These are phyloP conservation scores for Typha latifolia DNA, from an alignment of 176 grass and related monocot species.

Conservation along the genomic window DNA sequence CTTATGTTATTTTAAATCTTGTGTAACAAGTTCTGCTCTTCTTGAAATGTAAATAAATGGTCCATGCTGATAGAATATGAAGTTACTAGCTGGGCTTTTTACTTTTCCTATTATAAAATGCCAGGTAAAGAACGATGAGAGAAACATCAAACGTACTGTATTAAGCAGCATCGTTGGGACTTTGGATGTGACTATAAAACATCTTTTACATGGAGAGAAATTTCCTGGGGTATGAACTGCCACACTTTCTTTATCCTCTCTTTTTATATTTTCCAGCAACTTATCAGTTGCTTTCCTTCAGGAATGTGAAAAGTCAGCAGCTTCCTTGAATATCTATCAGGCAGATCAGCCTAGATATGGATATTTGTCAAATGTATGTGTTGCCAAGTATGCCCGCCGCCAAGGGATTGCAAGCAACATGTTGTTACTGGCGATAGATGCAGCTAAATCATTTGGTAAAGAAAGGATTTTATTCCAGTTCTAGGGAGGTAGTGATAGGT, in stretches of 20 bases:
- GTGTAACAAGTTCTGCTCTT: not conserved
- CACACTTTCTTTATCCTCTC: not conserved
- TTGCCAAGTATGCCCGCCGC: conserved; percentile 59
- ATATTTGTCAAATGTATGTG: conserved; percentile 62
- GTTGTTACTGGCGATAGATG: conserved; percentile 56
- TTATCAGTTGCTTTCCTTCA: conserved; percentile 19
- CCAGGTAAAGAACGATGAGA: conserved; percentile 60
- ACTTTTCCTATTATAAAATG: conserved; percentile 12
- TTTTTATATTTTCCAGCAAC: conserved; percentile 2
- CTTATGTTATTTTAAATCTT: not conserved
- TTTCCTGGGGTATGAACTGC: conserved; percentile 43
- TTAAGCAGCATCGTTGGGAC: conserved; percentile 70
- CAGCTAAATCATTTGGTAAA: conserved; percentile 56
- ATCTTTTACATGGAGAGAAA: conserved; percentile 59
- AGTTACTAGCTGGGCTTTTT: not conserved
- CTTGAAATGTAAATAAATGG: not conserved
- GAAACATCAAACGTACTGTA: conserved; percentile 37
- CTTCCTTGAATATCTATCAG: conserved; percentile 37
- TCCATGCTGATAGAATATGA: not conserved
- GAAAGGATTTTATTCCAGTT: conserved; percentile 2
- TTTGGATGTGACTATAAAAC: conserved; percentile 48
- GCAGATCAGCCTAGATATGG: conserved; percentile 56
- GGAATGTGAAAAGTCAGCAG: conserved; percentile 35
- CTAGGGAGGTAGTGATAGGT: not conserved
- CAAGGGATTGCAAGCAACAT: conserved; percentile 69